phyloP scores from a whole-genome alignment of 192 early-diverging fungal genomes.

The Podila horticola region DNA sequence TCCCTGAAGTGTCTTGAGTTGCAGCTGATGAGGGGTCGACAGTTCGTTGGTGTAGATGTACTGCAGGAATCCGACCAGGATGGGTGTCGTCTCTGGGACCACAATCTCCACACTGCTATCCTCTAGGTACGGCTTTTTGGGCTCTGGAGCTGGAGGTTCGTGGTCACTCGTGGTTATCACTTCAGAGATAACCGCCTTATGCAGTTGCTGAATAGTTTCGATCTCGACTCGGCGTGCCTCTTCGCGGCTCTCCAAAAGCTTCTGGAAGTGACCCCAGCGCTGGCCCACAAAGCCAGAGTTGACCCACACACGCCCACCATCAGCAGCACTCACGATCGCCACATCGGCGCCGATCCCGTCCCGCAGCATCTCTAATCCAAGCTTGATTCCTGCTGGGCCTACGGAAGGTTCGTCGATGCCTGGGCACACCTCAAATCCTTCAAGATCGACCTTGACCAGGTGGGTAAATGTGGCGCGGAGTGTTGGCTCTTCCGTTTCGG shows the following conservation, averaged over 20 bases:
- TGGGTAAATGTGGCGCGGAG: slow-evolving; percentile 15
- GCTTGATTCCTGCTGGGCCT: slow-evolving; percentile 20
- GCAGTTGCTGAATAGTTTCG: neutral
- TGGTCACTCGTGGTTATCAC: neutral
- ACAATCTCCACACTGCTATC: slow-evolving; percentile 12
- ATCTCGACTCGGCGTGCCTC: neutral
- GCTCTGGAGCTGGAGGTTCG: neutral
- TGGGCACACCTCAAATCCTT: slow-evolving; percentile 38
- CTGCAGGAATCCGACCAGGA: slow-evolving; percentile 42
- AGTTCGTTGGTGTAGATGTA: slow-evolving; percentile 49
- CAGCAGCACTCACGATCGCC: slow-evolving; percentile 36
- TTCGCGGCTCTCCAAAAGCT: slow-evolving; percentile 20
- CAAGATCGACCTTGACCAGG: slow-evolving; percentile 36
- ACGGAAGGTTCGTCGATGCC: slow-evolving; percentile 38
- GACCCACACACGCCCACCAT: slow-evolving; percentile 42
- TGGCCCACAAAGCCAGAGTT: slow-evolving; percentile 48
- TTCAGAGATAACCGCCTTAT: neutral
- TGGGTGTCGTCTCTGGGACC: slow-evolving; percentile 32
- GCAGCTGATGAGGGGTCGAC: slow-evolving; percentile 26
- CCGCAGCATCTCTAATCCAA: slow-evolving; percentile 37
- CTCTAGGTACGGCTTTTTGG: slow-evolving; percentile 16
- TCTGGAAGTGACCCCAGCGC: slow-evolving; percentile 46
- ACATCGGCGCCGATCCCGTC: slow-evolving; percentile 43
- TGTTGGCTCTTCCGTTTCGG: neutral
- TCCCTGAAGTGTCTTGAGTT: slow-evolving; percentile 34